phyloP scores from a whole-genome alignment of 495 filamentous ascomycete species.

The Penicillium dipodomyicola region DNA sequence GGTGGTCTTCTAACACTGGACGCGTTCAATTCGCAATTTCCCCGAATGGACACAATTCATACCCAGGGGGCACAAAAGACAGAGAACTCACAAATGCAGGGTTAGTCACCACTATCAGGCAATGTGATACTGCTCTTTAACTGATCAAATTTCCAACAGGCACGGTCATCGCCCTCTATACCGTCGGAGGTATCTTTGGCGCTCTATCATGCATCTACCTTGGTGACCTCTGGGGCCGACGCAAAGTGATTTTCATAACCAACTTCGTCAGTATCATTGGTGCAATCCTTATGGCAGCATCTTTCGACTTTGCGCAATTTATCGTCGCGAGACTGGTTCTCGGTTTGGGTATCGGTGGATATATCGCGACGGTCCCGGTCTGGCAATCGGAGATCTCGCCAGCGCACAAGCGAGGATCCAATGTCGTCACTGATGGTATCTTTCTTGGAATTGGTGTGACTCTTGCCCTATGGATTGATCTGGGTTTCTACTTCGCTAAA shows the following conservation, averaged over 20 bases:
- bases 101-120: constrained; percentile 15
- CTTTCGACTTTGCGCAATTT: constrained; percentile 33
- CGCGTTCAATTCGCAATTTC: constrained; percentile 48
- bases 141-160: constrained; percentile 11
- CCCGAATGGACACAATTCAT: constrained; percentile 51
- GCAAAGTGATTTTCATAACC: constrained; percentile 31
- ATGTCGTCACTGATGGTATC: constrained; percentile 41
- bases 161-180: constrained; percentile 35
- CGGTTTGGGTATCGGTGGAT: constrained; percentile 58
- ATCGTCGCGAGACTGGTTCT: constrained; percentile 53
- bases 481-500: constrained; percentile 45
- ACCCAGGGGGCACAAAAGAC: constrained; percentile 30
- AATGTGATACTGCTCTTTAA: not conserved
- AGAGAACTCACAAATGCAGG: constrained; percentile 44
- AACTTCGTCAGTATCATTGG: constrained; percentile 34
- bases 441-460: constrained; percentile 55
- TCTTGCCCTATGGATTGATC: constrained; percentile 43
- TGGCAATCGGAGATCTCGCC: constrained; percentile 51
- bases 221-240: constrained; percentile 30
- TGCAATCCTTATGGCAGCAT: constrained; percentile 43
- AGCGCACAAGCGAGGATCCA: constrained; percentile 37
- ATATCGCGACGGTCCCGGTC: constrained; percentile 41
- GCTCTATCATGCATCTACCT: constrained; percentile 32
- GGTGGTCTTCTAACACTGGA: constrained; percentile 42
- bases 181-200: constrained; percentile 33